These are phyloP conservation scores for Alternaria ventricosa DNA, from an alignment of 2,329 filamentous ascomycete genomes.

Conservation along the genomic window DNA sequence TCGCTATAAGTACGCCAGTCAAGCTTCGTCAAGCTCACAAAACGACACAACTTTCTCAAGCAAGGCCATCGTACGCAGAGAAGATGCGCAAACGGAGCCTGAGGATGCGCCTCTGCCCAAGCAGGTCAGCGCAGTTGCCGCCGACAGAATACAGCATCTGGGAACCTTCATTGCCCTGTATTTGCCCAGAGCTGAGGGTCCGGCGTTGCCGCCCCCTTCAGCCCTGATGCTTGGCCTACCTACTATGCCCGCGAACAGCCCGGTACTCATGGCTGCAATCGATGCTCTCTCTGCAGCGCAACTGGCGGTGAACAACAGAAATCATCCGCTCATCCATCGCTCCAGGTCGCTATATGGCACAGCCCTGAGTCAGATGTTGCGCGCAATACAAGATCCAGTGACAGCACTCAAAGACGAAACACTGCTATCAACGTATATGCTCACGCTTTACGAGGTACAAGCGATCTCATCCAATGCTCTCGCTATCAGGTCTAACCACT, in stretches of 20 bases:
- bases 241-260: slow-evolving; percentile 37
- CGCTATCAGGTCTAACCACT: neutral
- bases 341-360: slow-evolving; percentile 45
- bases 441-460: slow-evolving; percentile 43
- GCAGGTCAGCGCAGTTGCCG: slow-evolving; percentile 42
- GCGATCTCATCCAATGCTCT: neutral
- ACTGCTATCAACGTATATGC: slow-evolving; percentile 43
- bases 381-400: slow-evolving; percentile 36
- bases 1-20: slow-evolving; percentile 42
- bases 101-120: slow-evolving; percentile 31
- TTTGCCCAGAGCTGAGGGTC: slow-evolving; percentile 35
- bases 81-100: slow-evolving; percentile 17
- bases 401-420: slow-evolving; percentile 42
- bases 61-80: slow-evolving; percentile 15
- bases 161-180: slow-evolving; percentile 43
- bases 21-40: slow-evolving; percentile 12
- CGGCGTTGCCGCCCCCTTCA: slow-evolving; percentile 44
- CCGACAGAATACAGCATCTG: slow-evolving; percentile 45
- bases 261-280: slow-evolving; percentile 40
- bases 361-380: slow-evolving; percentile 42
- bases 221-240: slow-evolving; percentile 44
- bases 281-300: slow-evolving; percentile 46
- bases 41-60: slow-evolving; percentile 4
- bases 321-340: slow-evolving; percentile 38
- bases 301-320: slow-evolving; percentile 41